These are phyloP conservation scores for Coriolopsis trogii DNA, from an alignment of 1,284 basidiomycete species.

Conservation along the genomic window DNA sequence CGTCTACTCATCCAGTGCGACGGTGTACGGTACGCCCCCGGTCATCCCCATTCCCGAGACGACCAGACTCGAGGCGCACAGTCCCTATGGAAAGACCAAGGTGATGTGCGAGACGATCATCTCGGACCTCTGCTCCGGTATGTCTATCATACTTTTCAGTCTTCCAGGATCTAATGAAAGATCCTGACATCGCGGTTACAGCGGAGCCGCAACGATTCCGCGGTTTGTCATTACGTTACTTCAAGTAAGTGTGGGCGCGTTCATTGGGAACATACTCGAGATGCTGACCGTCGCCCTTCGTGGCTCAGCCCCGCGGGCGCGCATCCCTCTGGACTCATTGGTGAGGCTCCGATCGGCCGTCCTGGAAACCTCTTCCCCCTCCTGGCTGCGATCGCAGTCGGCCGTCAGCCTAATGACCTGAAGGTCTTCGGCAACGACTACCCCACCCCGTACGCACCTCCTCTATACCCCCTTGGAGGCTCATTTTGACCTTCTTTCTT, in stretches of 20 bases:
- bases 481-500: not conserved
- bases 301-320: constrained; percentile 88
- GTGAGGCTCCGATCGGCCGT: constrained; percentile 94
- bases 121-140: constrained; percentile 85
- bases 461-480: constrained; percentile 10
- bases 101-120: constrained; percentile 93
- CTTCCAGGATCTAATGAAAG: not conserved
- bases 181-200: constrained; percentile 29
- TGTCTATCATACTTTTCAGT: constrained; percentile 29
- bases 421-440: constrained; percentile 99
- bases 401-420: constrained; percentile 82
- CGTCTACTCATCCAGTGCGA: constrained; percentile 98
- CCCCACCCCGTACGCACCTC: constrained; percentile 78
- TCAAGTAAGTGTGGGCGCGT: constrained; percentile 76
- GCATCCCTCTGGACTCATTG: constrained; percentile 94
- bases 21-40: constrained; percentile 97
- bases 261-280: too few relatives aligned
- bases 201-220: constrained; percentile 78
- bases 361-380: constrained; percentile 96
- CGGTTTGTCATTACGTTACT: constrained; percentile 89
- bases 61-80: constrained; percentile 87
- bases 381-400: constrained; percentile 94
- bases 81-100: constrained; percentile 95
- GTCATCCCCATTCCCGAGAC: constrained; percentile 94
- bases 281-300: constrained; percentile 12